Percentiles rank a stretch among this genome's conserved stretches.
phyloP scores from a whole-genome alignment of 2,329 filamentous ascomycete genomes.

The Aspergillus candidus region DNA sequence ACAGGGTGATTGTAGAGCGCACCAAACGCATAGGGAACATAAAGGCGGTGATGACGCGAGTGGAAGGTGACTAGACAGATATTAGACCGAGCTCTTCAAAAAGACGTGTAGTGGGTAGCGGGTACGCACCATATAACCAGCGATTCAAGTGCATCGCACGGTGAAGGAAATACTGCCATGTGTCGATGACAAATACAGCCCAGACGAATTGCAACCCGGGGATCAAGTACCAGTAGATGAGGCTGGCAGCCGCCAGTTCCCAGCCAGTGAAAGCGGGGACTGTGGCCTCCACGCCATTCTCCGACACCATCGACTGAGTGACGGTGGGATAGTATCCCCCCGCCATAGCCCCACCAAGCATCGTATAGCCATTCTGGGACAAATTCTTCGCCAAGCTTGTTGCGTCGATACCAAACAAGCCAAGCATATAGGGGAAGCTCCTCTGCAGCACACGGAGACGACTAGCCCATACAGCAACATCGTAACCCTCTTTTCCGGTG shows the following conservation, averaged over 20 bases:
- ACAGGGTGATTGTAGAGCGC: conserved; percentile 95
- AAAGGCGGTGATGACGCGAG: conserved; percentile 90
- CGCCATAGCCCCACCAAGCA: conserved; percentile 67
- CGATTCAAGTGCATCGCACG: conserved; percentile 96
- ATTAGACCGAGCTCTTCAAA: not conserved
- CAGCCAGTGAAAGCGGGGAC: conserved; percentile 73
- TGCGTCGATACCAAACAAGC: conserved; percentile 69
- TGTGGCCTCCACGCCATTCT: conserved; percentile 43
- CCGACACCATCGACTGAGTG: conserved; percentile 51
- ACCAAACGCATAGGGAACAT: conserved; percentile 95
- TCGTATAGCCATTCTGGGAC: conserved; percentile 58
- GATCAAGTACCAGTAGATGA: conserved; percentile 72
- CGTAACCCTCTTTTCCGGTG: conserved; percentile 72
- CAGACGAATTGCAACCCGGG: conserved; percentile 71
- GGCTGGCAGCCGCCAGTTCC: conserved; percentile 69
- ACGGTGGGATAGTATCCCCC: conserved; percentile 77
- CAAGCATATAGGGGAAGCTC: conserved; percentile 66
- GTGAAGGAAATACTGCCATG: conserved; percentile 98
- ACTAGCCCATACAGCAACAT: conserved; percentile 84
- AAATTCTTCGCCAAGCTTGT: conserved; percentile 68
- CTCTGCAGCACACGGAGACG: conserved; percentile 73
- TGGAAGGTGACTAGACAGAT: conserved; percentile 67
- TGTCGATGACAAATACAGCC: conserved; percentile 75
- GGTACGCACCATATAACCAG: conserved; percentile 81
- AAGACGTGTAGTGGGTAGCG: not conserved